Evolutionary conservation across 2,329 filamentous ascomycete species (phyloP), one percentile per base, ranked within the genome.

Genomic region (Fusarium sp.): DNA sequence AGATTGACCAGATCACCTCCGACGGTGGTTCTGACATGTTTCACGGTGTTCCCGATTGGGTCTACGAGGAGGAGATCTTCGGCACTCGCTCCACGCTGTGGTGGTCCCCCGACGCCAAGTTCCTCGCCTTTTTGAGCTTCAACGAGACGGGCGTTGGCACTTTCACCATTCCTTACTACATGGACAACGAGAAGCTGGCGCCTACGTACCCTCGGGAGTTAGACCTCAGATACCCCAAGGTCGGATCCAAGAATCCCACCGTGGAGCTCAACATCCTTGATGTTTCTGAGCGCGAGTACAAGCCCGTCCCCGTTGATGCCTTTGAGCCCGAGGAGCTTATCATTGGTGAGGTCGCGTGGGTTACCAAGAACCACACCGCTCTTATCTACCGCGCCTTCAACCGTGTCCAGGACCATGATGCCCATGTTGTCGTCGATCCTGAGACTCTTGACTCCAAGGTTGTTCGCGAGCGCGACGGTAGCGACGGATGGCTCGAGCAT

Each of bases 61-160:
- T 97, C 0, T 97, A 96, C 71, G 92, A 96, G 75, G 82, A 84
- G 61, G 79, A 81, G 57, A 77, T 81, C 5, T 92, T 97, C 65
- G 79, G 83, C 6, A 88, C 86, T 3, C 91, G 92, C 68, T 93
- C 87, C 62, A 93, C 92, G 3, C 93, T 94, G 1, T 98, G 95
- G 95, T 97, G 94, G 92, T 94, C 93, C 17, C 87, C 90, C 23
- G 93, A 96, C 77, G 94, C 93, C 39, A 90, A 93, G 73, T 97
- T 91, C 75, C 79, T 97, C 57, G 93, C 95, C 6, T 97, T 96
- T 77, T 81, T 98, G 64, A 90, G 93, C 47, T 97, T 96, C 8
- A 94, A 98, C 75, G 88, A 92, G 80, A 90, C 88, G 1, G 89
- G 88, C 1, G 90, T 92, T 8, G 84, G 82, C 4, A 90, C 88